These are phyloP conservation scores for Candida tetrigidarum DNA, from an alignment of 1,139 yeast genomes.

Conservation along the genomic window DNA sequence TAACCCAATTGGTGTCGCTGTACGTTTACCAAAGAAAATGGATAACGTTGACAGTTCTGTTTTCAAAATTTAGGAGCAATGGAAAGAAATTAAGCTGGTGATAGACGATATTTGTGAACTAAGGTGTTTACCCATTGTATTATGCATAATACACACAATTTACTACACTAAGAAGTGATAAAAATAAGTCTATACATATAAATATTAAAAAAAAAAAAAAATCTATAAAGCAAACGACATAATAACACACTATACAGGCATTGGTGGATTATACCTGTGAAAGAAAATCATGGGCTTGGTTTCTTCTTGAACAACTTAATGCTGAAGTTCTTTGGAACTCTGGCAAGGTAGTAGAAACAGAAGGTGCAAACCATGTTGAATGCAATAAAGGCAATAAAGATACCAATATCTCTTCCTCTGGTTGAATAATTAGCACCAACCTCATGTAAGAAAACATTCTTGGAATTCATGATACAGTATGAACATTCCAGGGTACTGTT, in stretches of 20 bases:
- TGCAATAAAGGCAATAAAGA: slow-evolving; percentile 47
- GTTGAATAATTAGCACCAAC: slow-evolving; percentile 46
- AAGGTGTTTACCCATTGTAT: no score
- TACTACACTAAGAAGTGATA: no score
- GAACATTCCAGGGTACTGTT: slow-evolving; percentile 34
- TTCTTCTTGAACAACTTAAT: background rate
- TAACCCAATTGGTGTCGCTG: slow-evolving; percentile 54
- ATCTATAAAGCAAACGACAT: background rate
- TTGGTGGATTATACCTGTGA: no score
- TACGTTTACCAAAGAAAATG: slow-evolving; percentile 30
- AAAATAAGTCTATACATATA: no score
- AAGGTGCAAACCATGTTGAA: slow-evolving; percentile 57
- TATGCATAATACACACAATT: no score
- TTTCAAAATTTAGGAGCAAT: slow-evolving; percentile 19
- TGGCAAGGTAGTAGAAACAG: slow-evolving; percentile 67
- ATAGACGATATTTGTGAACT: background rate
- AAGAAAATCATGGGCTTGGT: no score
- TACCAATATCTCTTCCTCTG: slow-evolving; percentile 74
- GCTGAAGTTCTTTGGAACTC: slow-evolving; percentile 59
- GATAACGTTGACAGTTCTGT: slow-evolving; percentile 27
- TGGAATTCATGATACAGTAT: slow-evolving; percentile 51
- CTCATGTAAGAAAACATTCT: slow-evolving; percentile 52
- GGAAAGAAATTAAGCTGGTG: background rate
- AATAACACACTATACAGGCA: no score
- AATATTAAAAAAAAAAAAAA: background rate